A percentile compares a stretch with the other conserved stretches of the same genome.
Conservation (phyloP, 2,329 filamentous ascomycete species). For the Aspergillus spinulosporus region DNA sequence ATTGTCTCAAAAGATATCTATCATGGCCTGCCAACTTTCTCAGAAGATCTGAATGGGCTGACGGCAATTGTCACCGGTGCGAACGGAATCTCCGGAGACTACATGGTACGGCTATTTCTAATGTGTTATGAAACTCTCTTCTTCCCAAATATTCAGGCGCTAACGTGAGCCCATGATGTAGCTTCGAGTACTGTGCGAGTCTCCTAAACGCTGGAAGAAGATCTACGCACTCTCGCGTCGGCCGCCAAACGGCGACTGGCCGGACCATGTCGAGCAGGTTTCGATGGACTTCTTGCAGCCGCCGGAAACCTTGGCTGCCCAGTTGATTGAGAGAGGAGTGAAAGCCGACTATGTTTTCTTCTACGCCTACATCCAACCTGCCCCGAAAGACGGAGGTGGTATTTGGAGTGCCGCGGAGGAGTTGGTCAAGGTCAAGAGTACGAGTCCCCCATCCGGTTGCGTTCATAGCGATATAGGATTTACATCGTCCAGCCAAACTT, state of each 20-base stretch:
- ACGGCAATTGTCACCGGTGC: not conserved
- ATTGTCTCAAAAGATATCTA: not conserved
- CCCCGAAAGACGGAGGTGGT: too few species aligned
- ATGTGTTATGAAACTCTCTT: too few species aligned
- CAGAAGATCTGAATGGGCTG: not conserved
- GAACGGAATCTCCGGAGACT: slow-evolving; percentile 1
- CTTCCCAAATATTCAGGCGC: too few species aligned
- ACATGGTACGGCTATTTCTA: not conserved
- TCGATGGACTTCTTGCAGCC: not conserved
- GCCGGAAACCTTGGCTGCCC: not conserved
- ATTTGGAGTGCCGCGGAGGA: too few species aligned
- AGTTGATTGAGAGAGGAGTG: not conserved
- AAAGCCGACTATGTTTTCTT: too few species aligned
- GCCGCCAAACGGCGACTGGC: not conserved
- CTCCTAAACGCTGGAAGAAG: not conserved
- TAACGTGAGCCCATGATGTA: not conserved
- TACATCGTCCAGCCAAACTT: too few species aligned
- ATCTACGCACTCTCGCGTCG: not conserved
- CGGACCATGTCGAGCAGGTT: not conserved
- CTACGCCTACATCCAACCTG: too few species aligned
- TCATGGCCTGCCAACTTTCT: not conserved
- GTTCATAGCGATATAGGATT: too few species aligned
- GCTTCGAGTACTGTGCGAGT: not conserved
- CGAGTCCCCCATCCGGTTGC: too few species aligned
- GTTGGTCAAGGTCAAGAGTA: too few species aligned